phyloP scores from a whole-genome alignment of 345 rosid species.

The Murraya koenigii region DNA sequence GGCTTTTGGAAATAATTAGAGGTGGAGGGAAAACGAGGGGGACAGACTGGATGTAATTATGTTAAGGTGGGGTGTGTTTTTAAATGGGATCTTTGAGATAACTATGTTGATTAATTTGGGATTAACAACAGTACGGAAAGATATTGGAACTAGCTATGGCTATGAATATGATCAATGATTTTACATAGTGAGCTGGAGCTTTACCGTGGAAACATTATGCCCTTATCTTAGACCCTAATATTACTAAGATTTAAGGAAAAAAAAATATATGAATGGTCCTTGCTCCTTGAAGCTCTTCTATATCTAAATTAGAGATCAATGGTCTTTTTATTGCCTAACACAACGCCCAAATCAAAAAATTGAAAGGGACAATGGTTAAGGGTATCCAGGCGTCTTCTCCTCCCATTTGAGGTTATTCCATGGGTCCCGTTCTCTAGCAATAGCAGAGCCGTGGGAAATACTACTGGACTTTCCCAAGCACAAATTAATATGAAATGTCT shows the following conservation, averaged over 20 bases:
- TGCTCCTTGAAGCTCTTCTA: not conserved
- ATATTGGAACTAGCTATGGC: not conserved
- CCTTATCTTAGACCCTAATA: not conserved
- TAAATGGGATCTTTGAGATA: not conserved
- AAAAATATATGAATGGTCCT: not conserved
- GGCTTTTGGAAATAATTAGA: conserved; percentile 9
- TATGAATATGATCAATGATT: not conserved
- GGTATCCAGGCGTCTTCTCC: not conserved
- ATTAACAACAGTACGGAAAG: not conserved
- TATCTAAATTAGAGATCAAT: not conserved
- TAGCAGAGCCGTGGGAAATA: not conserved
- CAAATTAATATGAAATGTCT: not conserved
- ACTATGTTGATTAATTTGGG: conserved; percentile 2
- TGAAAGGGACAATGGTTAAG: not conserved
- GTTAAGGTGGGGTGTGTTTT: not conserved
- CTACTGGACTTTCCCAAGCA: not conserved
- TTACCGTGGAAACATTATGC: conserved; percentile 3
- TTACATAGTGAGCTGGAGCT: not conserved
- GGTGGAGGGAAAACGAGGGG: conserved; percentile 3
- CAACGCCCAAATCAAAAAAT: not conserved
- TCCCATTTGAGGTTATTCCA: conserved; percentile 7
- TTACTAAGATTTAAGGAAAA: not conserved
- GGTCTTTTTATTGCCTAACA: not conserved
- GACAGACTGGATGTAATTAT: conserved; percentile 15
- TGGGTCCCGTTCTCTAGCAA: not conserved